Conservation (phyloP, 192 early-diverging fungal species). For the Podila minutissima region DNA sequence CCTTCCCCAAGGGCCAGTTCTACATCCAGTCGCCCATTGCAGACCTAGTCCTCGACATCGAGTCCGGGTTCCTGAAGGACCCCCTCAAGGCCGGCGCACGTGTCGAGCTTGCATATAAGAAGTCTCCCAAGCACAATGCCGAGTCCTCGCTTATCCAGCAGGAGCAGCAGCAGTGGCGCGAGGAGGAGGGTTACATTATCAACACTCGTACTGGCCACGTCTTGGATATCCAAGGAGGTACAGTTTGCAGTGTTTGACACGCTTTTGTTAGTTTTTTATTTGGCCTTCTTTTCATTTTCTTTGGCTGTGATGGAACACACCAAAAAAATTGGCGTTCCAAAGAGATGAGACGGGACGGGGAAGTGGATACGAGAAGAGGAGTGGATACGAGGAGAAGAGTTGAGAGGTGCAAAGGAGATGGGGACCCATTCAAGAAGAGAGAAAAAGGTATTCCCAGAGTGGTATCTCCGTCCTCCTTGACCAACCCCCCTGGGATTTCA, state of each 20-base stretch:
- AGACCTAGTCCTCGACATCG: constrained; percentile 44
- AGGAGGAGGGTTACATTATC: constrained; percentile 46
- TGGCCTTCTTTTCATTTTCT: not conserved
- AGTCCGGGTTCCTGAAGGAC: constrained; percentile 46
- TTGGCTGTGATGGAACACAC: not conserved
- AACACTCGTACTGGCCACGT: constrained; percentile 47
- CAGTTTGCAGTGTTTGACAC: not conserved
- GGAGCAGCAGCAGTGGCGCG: constrained; percentile 52
- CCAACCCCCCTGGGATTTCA: not conserved
- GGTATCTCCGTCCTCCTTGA: not conserved
- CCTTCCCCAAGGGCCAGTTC: constrained; percentile 39
- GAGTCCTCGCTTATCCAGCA: constrained; percentile 14
- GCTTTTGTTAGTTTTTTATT: not conserved
- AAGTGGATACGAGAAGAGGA: not conserved
- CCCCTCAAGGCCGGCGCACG: constrained; percentile 44
- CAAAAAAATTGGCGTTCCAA: not conserved
- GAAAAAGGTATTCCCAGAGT: not conserved
- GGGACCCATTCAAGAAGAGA: not conserved
- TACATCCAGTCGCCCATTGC: constrained; percentile 42
- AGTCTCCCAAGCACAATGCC: constrained; percentile 32
- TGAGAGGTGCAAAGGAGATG: not conserved
- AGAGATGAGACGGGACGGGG: no score
- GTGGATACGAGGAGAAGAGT: not conserved
- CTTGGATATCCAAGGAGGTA: constrained; percentile 49
- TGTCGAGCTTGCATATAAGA: constrained; percentile 33